Conservation (phyloP, 1,139 yeast species). For the Geotrichum aggregatum region DNA sequence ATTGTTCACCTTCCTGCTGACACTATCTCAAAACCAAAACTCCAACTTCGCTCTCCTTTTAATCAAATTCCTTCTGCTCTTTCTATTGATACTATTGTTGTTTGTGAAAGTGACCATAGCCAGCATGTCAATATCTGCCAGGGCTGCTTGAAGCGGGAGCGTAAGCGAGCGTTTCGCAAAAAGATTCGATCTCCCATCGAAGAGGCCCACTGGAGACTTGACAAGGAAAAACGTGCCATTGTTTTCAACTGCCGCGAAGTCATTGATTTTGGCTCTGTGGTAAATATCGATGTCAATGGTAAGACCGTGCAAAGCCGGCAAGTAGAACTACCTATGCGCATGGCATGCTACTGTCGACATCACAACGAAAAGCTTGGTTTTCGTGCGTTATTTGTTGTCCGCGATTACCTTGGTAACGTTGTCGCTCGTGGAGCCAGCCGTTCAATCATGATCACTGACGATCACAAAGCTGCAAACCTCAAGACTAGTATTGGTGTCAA, state of each 20-base stretch:
- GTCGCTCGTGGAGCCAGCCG: slow-evolving; percentile 68
- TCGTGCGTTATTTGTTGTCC: slow-evolving; percentile 60
- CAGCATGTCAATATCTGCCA: slow-evolving; percentile 73
- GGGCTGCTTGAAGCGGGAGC: slow-evolving; percentile 82
- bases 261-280: slow-evolving; percentile 59
- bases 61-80: slow-evolving; percentile 32
- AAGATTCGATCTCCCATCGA: slow-evolving; percentile 60
- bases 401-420: slow-evolving; percentile 54
- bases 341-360: slow-evolving; percentile 92
- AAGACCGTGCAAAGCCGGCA: slow-evolving; percentile 41
- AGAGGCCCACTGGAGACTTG: slow-evolving; percentile 70
- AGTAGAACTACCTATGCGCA: slow-evolving; percentile 66
- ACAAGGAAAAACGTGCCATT: slow-evolving; percentile 70
- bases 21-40: slow-evolving; percentile 76
- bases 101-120: slow-evolving; percentile 35
- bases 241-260: slow-evolving; percentile 86
- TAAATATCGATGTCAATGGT: slow-evolving; percentile 29
- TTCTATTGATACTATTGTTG: slow-evolving; percentile 37
- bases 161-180: slow-evolving; percentile 76
- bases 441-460: slow-evolving; percentile 85
- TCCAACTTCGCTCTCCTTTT: slow-evolving; percentile 49
- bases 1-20: slow-evolving; percentile 75
- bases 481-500: slow-evolving; percentile 17
- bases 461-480: slow-evolving; percentile 53
- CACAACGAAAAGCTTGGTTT: slow-evolving; percentile 81